A percentile compares a stretch with the other conserved stretches of the same genome.
phyloP scores from a whole-genome alignment of 345 rosid genomes.

The Sisymbrium altissimum region DNA sequence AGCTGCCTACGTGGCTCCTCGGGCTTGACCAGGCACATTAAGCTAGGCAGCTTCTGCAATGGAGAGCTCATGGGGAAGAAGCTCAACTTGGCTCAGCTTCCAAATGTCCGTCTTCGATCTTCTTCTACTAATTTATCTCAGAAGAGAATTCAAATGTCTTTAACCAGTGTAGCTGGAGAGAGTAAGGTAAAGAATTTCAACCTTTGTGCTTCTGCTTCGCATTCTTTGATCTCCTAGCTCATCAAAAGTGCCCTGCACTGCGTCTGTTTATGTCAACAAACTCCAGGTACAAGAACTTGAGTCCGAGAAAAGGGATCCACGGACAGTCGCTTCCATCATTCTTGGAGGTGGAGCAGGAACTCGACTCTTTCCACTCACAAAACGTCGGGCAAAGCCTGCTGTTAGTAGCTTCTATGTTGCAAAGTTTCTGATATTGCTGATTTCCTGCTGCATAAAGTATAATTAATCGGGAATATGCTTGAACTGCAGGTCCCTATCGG shows the following conservation, averaged over 20 bases:
- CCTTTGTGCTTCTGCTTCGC: background rate
- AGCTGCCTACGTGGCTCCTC: conserved; percentile 38
- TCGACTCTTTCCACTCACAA: conserved; percentile 95
- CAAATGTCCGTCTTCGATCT: conserved; percentile 12
- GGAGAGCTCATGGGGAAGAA: conserved; percentile 80
- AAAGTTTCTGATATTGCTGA: background rate
- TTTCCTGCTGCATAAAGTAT: background rate
- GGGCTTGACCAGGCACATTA: conserved; percentile 37
- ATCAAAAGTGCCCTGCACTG: background rate
- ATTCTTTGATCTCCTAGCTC: background rate
- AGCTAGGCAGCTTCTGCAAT: conserved; percentile 44
- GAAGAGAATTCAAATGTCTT: conserved; percentile 49
- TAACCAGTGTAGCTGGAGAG: conserved; percentile 44
- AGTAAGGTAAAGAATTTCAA: conserved; percentile 39
- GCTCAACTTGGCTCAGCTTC: conserved; percentile 34
- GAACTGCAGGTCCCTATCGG: conserved; percentile 72
- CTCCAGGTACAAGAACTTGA: conserved; percentile 67
- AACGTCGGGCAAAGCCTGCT: conserved; percentile 94
- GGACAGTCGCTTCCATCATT: conserved; percentile 78
- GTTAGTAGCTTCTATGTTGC: conserved; percentile 40
- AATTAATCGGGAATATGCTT: background rate
- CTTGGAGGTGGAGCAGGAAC: conserved; percentile 99
- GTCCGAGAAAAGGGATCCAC: conserved; percentile 59
- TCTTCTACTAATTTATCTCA: conserved; percentile 24
- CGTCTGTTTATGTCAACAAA: background rate